A percentile compares a stretch with the other conserved stretches of the same genome.
Evolutionary conservation across 306 rosid species (phyloP).

Genomic region (Quercus variabilis): DNA sequence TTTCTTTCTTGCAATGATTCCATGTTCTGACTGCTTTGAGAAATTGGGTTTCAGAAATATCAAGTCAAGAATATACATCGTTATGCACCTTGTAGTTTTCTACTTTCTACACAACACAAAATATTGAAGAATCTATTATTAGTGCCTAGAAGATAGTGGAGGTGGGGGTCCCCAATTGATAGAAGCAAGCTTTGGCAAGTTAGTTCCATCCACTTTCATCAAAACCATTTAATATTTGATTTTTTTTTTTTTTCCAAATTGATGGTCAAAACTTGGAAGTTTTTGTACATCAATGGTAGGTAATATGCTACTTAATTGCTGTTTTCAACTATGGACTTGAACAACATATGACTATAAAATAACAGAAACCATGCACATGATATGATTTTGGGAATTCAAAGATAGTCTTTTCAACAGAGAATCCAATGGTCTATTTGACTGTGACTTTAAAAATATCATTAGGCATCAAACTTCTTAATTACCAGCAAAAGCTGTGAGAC

Average conservation of each 20-base stretch:
- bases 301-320: not conserved
- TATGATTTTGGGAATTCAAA: not conserved
- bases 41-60: conserved; percentile 2
- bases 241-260: not conserved
- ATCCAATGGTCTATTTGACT: not conserved
- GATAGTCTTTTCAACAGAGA: not conserved
- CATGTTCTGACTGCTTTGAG: conserved; percentile 1
- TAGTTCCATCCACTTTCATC: not conserved
- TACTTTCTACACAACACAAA: not conserved
- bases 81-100: not conserved
- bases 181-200: not conserved
- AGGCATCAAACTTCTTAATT: not conserved
- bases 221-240: not conserved
- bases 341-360: not conserved
- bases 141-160: conserved; percentile 1
- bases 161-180: not conserved
- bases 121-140: not conserved
- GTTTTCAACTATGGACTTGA: not conserved
- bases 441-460: not conserved
- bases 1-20: conserved; percentile 7
- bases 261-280: not conserved
- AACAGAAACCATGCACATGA: not conserved
- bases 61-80: not conserved
- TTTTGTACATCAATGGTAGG: not conserved
- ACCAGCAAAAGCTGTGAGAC: not conserved